Evolutionary conservation across 306 rosid species (phyloP).

Genomic region (Oemleria cerasiformis): DNA sequence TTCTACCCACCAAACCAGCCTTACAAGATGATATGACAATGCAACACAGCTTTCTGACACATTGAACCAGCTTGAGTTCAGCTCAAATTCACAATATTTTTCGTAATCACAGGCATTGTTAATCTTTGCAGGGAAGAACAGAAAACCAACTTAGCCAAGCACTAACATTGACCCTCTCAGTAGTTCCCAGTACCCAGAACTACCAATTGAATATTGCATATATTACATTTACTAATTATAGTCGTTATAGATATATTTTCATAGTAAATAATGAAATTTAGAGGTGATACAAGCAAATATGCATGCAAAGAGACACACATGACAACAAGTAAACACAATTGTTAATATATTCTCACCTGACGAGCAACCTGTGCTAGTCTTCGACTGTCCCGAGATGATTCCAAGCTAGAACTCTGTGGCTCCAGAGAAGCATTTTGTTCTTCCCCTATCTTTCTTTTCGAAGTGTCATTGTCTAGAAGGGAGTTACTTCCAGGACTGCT

Average conservation of each 20-base stretch:
- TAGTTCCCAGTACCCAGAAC: background rate
- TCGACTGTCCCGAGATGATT: constrained; percentile 57
- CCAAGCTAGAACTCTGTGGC: constrained; percentile 54
- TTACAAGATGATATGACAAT: background rate
- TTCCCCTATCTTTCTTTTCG: constrained; percentile 40
- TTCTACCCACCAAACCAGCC: too few species aligned
- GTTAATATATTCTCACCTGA: constrained; percentile 54
- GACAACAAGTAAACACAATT: constrained; percentile 23
- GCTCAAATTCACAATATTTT: background rate
- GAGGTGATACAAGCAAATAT: constrained; percentile 15
- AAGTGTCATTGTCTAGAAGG: constrained; percentile 35
- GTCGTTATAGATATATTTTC: background rate
- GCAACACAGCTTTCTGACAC: background rate
- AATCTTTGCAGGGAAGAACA: background rate
- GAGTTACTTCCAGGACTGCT: constrained; percentile 41
- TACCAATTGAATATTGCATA: background rate
- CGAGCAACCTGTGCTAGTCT: constrained; percentile 67
- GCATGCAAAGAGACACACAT: constrained; percentile 7
- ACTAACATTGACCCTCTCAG: background rate
- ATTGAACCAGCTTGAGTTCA: background rate
- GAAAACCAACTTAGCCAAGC: background rate
- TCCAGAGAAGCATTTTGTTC: constrained; percentile 42
- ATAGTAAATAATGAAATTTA: background rate
- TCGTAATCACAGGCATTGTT: background rate
- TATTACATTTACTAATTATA: background rate